These are phyloP conservation scores for Juglanconis juglandina DNA, from an alignment of 2,329 filamentous ascomycete genomes.

Conservation along the genomic window DNA sequence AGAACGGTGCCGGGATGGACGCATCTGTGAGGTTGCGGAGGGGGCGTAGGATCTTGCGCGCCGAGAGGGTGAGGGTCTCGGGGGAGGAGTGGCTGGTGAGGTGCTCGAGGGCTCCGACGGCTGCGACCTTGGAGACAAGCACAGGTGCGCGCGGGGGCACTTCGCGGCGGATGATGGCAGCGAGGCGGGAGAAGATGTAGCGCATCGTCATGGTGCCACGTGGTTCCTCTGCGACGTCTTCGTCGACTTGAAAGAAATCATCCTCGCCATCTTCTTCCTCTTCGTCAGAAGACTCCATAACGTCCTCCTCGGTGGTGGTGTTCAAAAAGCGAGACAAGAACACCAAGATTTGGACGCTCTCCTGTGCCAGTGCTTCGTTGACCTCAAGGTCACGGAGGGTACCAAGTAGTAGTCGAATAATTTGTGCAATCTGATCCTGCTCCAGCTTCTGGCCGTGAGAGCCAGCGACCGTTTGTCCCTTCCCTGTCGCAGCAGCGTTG, in stretches of 20 bases:
- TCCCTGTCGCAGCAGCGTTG: slow-evolving; percentile 48
- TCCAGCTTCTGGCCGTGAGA: slow-evolving; percentile 68
- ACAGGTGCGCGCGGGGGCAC: slow-evolving; percentile 59
- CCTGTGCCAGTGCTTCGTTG: slow-evolving; percentile 71
- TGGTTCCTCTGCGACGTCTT: slow-evolving; percentile 28
- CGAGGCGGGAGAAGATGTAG: slow-evolving; percentile 76
- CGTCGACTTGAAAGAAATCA: slow-evolving; percentile 27
- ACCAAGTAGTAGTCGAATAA: slow-evolving; percentile 47
- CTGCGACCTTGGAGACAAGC: slow-evolving; percentile 70
- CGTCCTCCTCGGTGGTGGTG: slow-evolving; percentile 42
- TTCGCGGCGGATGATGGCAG: slow-evolving; percentile 75
- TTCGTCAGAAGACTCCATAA: slow-evolving; percentile 38
- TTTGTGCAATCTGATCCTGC: slow-evolving; percentile 59
- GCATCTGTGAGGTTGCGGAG: slow-evolving; percentile 83
- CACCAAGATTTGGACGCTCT: slow-evolving; percentile 76
- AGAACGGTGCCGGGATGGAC: slow-evolving; percentile 67
- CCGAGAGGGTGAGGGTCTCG: slow-evolving; percentile 56
- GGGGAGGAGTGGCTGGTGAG: slow-evolving; percentile 61
- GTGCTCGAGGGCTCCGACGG: slow-evolving; percentile 70
- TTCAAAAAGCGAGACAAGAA: slow-evolving; percentile 69
- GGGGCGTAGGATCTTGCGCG: slow-evolving; percentile 57
- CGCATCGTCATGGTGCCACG: slow-evolving; percentile 55
- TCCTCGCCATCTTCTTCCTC: slow-evolving; percentile 39
- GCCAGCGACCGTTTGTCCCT: slow-evolving; percentile 60
- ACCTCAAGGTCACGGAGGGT: slow-evolving; percentile 61